Conservation (phyloP, 176 grass and related monocot genomes). For the Calamus simplicifolius region DNA sequence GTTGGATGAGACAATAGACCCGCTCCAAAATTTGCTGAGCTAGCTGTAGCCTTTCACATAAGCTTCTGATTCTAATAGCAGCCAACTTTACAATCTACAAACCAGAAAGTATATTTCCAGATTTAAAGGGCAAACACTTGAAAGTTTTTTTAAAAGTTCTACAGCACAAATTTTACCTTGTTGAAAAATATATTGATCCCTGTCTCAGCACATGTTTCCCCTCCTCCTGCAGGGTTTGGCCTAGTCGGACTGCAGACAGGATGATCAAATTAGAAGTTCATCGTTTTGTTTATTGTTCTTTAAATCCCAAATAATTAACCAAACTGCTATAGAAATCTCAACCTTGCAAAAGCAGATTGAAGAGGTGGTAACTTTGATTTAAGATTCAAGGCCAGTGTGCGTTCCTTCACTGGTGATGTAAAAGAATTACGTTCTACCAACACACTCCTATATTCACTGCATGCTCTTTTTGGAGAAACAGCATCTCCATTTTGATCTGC, state of each 20-base stretch:
- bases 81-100: constrained; percentile 73
- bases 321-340: constrained; percentile 8
- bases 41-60: constrained; percentile 87
- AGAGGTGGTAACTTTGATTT: constrained; percentile 81
- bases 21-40: constrained; percentile 64
- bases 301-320: constrained; percentile 15
- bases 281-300: too few relatives aligned
- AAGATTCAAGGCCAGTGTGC: constrained; percentile 21
- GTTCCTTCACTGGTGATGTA: constrained; percentile 77
- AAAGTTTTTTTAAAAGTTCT: not conserved
- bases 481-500: constrained; percentile 61
- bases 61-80: constrained; percentile 91
- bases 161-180: constrained; percentile 41
- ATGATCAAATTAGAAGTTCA: not conserved
- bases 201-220: constrained; percentile 87
- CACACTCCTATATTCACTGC: constrained; percentile 74
- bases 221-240: constrained; percentile 71
- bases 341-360: constrained; percentile 97
- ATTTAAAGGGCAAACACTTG: constrained; percentile 8
- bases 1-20: constrained; percentile 78
- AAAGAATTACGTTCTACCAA: constrained; percentile 70
- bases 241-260: constrained; percentile 76
- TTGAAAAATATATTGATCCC: constrained; percentile 89
- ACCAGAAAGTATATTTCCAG: constrained; percentile 4
- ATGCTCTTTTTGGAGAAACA: constrained; percentile 75